Base-by-base conservation (phyloP, 192 early-diverging fungal genomes). In the Globomyces pollinis-pini region DNA sequence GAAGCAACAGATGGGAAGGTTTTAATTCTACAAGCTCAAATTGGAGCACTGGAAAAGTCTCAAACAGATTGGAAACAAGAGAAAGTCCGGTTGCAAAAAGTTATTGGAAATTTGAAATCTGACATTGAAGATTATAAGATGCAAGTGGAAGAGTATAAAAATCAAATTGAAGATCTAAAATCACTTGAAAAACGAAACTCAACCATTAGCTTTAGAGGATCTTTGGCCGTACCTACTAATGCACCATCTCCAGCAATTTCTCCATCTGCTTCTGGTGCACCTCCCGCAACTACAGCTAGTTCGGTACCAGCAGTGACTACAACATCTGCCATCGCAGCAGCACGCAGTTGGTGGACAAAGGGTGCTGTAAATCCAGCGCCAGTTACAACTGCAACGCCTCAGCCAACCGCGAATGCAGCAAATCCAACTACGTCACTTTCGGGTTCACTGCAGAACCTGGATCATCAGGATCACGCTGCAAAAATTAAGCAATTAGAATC, bases 111-210 rank as follows among this genome's bases (percentile, higher is more conserved):
- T 20, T 55, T 55, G 38, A 55, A 55, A 24, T 20, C 53, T 26
- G 53, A 55, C 8, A 55, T 55, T 26, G 53, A 55, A 34, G 53
- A 55, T 9, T 55, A 55, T 24, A 55, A 55, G n/a, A 41, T 55
- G 0, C 53, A 55, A n/a, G 33, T 55, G 7, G 53, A 55, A 41
- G 53, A 55, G 4, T 8, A 31, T 5, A 55, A 55, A n/a, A n/a
- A n/a, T n/a, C n/a, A n/a, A n/a, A n/a, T n/a, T n/a, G n/a, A n/a
- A n/a, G n/a, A n/a, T n/a, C n/a, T n/a, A n/a, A n/a, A n/a, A n/a
- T n/a, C n/a, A n/a, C n/a, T n/a, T n/a, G n/a, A n/a, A n/a, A n/a
- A n/a, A n/a, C n/a, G n/a, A n/a, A n/a, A n/a, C n/a, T 15, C 38
- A 39, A 39, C 38, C 38, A 39, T 15, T 20, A n/a, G 38, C 15